These are phyloP conservation scores for Geotrichum histeridarum DNA, from an alignment of 1,139 yeast genomes.

Conservation along the genomic window DNA sequence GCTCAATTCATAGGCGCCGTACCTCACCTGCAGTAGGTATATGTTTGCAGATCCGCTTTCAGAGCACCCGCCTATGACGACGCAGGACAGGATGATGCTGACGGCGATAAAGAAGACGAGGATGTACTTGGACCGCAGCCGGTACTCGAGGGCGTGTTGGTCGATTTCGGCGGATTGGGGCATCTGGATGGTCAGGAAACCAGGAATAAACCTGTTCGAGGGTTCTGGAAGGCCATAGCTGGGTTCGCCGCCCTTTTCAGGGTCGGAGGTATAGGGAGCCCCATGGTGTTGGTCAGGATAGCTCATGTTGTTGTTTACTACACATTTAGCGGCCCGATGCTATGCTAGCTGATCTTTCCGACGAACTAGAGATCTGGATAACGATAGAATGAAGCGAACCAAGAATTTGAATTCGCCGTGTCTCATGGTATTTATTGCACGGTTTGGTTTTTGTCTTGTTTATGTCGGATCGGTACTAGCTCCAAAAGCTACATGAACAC, in stretches of 20 bases:
- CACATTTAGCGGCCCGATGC: no score
- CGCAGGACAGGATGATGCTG: conserved; percentile 24
- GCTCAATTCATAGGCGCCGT: conserved; percentile 23
- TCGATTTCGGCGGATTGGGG: conserved; percentile 10
- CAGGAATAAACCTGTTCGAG: conserved; percentile 2
- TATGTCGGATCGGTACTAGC: no score
- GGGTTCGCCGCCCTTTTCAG: conserved; percentile 2
- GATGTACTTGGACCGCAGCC: conserved; percentile 25
- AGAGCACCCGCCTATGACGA: conserved; percentile 29
- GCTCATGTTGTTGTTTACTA: no score
- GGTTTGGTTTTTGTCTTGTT: no score
- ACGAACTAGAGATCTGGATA: no score
- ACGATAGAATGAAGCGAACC: no score
- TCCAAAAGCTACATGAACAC: no score
- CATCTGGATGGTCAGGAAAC: conserved; percentile 8
- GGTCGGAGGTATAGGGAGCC: not conserved
- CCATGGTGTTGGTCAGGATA: no score
- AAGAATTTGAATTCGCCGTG: no score
- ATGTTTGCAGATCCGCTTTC: conserved; percentile 23
- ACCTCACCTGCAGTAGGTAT: conserved; percentile 27
- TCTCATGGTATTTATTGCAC: no score
- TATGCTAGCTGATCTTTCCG: no score
- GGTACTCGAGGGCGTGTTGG: conserved; percentile 9
- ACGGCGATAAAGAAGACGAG: conserved; percentile 24
- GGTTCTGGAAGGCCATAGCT: not conserved